Base-by-base conservation (phyloP, 305 asterid species). In the Fraxinus paxiana region DNA sequence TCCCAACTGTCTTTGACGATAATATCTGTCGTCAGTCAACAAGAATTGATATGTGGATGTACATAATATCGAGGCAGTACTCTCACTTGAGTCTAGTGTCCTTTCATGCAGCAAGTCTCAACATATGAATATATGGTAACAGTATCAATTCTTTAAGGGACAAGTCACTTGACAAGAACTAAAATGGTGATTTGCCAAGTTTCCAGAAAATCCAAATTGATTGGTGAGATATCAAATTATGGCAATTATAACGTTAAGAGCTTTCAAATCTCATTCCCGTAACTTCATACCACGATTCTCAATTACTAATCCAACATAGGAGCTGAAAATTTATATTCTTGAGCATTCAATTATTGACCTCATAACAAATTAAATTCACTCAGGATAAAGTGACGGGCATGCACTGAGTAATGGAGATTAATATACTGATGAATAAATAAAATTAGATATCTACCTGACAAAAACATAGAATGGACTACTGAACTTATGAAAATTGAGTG, bases 381-480 rank as follows among this genome's bases (percentile, higher is more conserved):
- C 74, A 26, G 75, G 61, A 80, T 73, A 77, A 5, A 61, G 31
- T 10, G 63, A 20, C 38, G 26, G 65, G 77, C 51, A 74, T 73
- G 24, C n/a, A 76, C 38, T 34, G 43, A 75, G 54, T 48, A 22
- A 79, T 41, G 65, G 70, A 78, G 63, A 84, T 79, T 51, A 63
- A 73, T 43, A 33, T 48, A 34, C 71, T 15, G 74, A 75, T 77
- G 75, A 77, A 69, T 13, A 73, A 46, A 35, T 24, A 43, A 35
- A 78, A 80, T 48, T 24, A 48, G 56, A 26, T 71, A 12, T 78
- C 54, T 88, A 92, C 99, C 98, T 84, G 99, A 92, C 88, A 94
- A 89, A 86, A 88, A 95, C 87, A 94, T 90, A 77, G 97, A 89
- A 85, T 91, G 97, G 76, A 97, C 95, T 86, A 91, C 94, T 59